Percentiles rank a stretch among this genome's conserved stretches.
phyloP scores from a whole-genome alignment of 345 rosid species.

The Gossypium arboreum region DNA sequence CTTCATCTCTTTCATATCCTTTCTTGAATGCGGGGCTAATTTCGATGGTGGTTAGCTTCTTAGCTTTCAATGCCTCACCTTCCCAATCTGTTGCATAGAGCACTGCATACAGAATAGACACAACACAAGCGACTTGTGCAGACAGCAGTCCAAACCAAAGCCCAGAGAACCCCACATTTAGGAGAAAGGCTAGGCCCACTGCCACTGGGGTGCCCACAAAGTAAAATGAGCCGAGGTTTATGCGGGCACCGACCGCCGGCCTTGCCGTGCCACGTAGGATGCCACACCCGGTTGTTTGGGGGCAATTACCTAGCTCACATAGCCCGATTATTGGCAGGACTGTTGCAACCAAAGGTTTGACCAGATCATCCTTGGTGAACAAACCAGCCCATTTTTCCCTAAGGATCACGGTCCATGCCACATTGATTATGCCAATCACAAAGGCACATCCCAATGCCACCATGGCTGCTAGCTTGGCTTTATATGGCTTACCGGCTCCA shows the following conservation, averaged over 20 bases:
- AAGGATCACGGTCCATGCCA: conserved; percentile 70
- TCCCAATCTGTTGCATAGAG: conserved; percentile 83
- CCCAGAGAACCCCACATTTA: conserved; percentile 75
- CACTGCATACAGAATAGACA: conserved; percentile 64
- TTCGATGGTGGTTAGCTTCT: conserved; percentile 46
- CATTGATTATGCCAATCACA: conserved; percentile 64
- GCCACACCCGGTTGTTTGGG: conserved; percentile 97
- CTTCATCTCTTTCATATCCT: conserved; percentile 24
- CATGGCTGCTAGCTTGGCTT: conserved; percentile 75
- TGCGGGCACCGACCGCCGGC: conserved; percentile 73
- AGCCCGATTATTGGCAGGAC: conserved; percentile 87
- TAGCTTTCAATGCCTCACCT: conserved; percentile 68
- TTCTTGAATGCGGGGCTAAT: conserved; percentile 24
- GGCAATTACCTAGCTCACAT: conserved; percentile 93
- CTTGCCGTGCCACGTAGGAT: conserved; percentile 85
- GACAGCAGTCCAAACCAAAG: conserved; percentile 86
- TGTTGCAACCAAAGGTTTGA: conserved; percentile 63
- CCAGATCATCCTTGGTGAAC: conserved; percentile 59
- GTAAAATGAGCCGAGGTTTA: conserved; percentile 84
- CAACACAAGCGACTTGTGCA: conserved; percentile 80
- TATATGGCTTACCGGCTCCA: conserved; percentile 84
- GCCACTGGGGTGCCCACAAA: conserved; percentile 94
- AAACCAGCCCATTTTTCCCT: conserved; percentile 72
- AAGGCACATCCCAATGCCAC: conserved; percentile 86
- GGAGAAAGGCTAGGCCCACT: conserved; percentile 74